Evolutionary conservation across 2,329 filamentous ascomycete genomes (phyloP).

Genomic region (Cordyceps javanica): DNA sequence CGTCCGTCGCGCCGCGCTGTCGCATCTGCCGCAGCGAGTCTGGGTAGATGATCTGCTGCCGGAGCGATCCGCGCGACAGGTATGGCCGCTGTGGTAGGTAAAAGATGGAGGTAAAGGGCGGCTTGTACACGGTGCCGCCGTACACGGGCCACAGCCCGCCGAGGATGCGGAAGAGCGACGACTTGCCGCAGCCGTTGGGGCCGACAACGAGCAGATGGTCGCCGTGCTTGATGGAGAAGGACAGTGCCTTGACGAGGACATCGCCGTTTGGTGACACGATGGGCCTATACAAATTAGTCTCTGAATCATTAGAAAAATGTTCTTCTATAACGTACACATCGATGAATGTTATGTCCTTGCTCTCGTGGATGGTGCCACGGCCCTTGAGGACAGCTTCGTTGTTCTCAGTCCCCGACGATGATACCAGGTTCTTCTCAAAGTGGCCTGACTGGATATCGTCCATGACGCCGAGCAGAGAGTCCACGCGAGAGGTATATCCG

Average conservation of each 20-base stretch:
- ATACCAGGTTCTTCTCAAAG: conserved; percentile 95
- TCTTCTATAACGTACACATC: conserved; percentile 55
- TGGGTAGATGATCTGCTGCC: conserved; percentile 95
- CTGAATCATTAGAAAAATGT: background rate
- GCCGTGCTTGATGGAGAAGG: conserved; percentile 78
- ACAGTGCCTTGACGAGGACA: conserved; percentile 77
- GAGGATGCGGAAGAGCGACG: conserved; percentile 89
- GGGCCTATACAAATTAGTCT: conserved; percentile 36
- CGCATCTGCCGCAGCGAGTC: conserved; percentile 85
- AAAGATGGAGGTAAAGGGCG: conserved; percentile 88
- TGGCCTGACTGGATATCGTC: conserved; percentile 83
- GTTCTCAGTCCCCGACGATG: conserved; percentile 72
- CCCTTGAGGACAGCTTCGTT: conserved; percentile 79
- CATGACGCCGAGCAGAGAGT: conserved; percentile 86
- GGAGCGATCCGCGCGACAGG: conserved; percentile 81
- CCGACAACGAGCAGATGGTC: conserved; percentile 93
- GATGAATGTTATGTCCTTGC: conserved; percentile 75
- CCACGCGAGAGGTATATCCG: conserved; percentile 89
- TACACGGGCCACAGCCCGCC: conserved; percentile 98
- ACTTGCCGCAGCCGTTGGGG: conserved; percentile 96
- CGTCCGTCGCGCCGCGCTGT: conserved; percentile 73
- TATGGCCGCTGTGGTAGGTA: conserved; percentile 97
- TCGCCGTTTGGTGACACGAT: conserved; percentile 97
- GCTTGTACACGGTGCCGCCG: conserved; percentile 87
- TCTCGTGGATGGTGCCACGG: conserved; percentile 76